Evolutionary conservation across 2,329 filamentous ascomycete genomes (phyloP).

Genomic region (Cladosporium oxysporum): DNA sequence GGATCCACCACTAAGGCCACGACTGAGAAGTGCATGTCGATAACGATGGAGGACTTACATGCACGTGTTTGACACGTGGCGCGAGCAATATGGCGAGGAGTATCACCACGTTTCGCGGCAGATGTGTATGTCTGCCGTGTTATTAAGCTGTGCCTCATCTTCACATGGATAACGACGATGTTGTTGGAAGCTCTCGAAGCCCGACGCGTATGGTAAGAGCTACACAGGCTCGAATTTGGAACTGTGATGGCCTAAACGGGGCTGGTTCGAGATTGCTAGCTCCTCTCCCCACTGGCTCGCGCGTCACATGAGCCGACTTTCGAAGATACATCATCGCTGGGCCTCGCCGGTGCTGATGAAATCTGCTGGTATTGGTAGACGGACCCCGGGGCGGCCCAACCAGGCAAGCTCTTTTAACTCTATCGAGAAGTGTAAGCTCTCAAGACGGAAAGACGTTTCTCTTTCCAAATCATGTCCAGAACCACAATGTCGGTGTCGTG

Average conservation of each 20-base stretch:
- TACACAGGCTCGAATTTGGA: neutral
- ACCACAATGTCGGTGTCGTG: neutral
- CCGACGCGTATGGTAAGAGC: neutral
- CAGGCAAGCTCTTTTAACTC: conserved; percentile 1
- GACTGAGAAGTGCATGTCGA: neutral
- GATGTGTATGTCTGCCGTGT: neutral
- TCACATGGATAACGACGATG: neutral
- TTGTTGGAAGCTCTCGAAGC: neutral
- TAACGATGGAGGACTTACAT: neutral
- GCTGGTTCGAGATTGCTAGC: neutral
- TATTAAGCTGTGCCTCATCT: neutral
- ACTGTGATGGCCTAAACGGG: conserved; percentile 9
- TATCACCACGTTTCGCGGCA: neutral
- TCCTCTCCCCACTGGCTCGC: neutral
- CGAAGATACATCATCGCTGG: neutral
- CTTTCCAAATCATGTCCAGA: neutral
- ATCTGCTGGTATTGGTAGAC: neutral
- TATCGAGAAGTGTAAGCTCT: conserved; percentile 3
- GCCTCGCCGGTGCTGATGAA: neutral
- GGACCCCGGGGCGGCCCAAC: neutral
- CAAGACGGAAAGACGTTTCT: conserved; percentile 8
- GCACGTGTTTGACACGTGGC: neutral
- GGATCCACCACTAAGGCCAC: neutral
- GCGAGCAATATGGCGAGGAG: neutral
- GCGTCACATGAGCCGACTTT: neutral